Percentiles rank a stretch among this genome's conserved stretches.
Conservation (phyloP, 495 filamentous ascomycete species). For the Cairneyella variabilis region DNA sequence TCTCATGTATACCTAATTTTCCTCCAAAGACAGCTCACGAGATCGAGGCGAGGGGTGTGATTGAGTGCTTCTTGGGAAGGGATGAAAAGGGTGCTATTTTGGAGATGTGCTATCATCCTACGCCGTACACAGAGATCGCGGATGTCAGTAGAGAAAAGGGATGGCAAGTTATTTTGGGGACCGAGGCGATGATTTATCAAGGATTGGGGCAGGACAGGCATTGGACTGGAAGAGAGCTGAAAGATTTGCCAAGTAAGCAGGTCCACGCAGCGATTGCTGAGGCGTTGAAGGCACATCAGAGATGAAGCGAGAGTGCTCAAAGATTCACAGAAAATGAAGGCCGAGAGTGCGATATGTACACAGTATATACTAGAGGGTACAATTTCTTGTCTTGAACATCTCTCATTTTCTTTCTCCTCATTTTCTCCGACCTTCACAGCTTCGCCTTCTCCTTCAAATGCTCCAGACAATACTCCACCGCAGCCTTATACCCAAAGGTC, state of each 20-base stretch:
- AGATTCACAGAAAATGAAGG: background rate
- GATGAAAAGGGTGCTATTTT: conserved; percentile 56
- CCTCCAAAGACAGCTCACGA: background rate
- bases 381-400: too few relatives aligned
- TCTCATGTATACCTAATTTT: background rate
- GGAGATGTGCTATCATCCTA: conserved; percentile 75
- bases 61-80: background rate
- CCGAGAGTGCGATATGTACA: too few relatives aligned
- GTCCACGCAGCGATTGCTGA: conserved; percentile 1
- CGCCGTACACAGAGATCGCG: conserved; percentile 58
- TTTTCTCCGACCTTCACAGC: too few relatives aligned
- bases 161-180: conserved; percentile 66
- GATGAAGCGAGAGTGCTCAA: background rate
- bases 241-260: conserved; percentile 30
- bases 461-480: conserved; percentile 57
- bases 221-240: conserved; percentile 53
- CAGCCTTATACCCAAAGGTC: conserved; percentile 64
- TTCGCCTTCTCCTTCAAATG: conserved; percentile 38
- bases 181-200: conserved; percentile 69
- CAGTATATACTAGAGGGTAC: too few relatives aligned
- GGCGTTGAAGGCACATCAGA: background rate
- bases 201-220: conserved; percentile 63
- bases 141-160: conserved; percentile 50
- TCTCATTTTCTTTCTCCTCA: too few relatives aligned
- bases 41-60: background rate